Base-by-base conservation (phyloP, 179 eudicot species). In the Amaranthus tricolor region DNA sequence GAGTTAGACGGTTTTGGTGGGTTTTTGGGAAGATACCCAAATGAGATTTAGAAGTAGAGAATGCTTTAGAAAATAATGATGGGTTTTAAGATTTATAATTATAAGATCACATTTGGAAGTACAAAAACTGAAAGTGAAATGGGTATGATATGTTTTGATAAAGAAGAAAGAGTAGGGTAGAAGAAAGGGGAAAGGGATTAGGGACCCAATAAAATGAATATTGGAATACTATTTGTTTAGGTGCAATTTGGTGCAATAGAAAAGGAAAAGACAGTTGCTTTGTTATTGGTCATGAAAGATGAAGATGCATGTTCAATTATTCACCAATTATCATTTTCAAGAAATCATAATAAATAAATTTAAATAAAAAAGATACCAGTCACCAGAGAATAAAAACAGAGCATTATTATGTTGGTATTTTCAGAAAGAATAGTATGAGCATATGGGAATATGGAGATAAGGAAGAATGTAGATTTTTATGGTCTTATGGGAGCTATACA, bases 231-330 rank as follows among this genome's bases (percentile, higher is more conserved):
- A 62, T 55, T 49, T 70, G 69, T 62, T 77, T 71, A 68, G 76
- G 76, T 66, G 78, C 76, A 81, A 31, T 31, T 31, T 31, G 40
- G 40, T 31, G 40, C 40, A 31, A 54, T 58, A 66, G 14, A 58
- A 49, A 68, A 56, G 56, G 31, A 54, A 31, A 75, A 71, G 66
- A 77, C 71, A 82, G 69, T 72, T 85, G 79, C 89, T 87, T 90
- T 87, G 40, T 31, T 4, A 31, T 31, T 2, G 2, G 88, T 75
- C 57, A 81, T 58, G 61, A 78, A 87, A 84, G 81, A 50, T 79
- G 77, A 73, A 73, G 66, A 45, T 80, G 84, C 83, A 81, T 84
- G 82, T 80, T 76, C 70, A 74, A 59, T 57, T 64, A 76, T 66
- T 78, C 60, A 59, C 55, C 76, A 73, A 73, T 74, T 20, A 72